A percentile compares a stretch with the other conserved stretches of the same genome.
These are phyloP conservation scores for Penicillium goetzii DNA, from an alignment of 495 filamentous ascomycete species.

Conservation along the genomic window DNA sequence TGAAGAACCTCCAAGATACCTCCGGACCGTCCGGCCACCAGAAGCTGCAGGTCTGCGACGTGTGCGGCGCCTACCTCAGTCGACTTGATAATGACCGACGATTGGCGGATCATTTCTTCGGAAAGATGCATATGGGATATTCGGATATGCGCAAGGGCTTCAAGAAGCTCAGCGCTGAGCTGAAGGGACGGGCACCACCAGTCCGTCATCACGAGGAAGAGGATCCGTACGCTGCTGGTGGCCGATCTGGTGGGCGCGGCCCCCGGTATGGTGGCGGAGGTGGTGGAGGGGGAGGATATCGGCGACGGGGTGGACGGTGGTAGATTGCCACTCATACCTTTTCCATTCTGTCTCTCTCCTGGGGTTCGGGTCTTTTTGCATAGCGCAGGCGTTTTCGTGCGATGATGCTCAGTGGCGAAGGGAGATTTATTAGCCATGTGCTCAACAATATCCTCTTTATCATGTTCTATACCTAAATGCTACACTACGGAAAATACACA, in stretches of 20 bases:
- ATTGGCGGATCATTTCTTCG: conserved; percentile 96
- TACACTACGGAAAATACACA: background rate
- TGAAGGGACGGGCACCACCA: conserved; percentile 70
- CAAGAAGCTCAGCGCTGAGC: conserved; percentile 83
- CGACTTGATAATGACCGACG: conserved; percentile 92
- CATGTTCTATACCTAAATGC: conserved; percentile 14
- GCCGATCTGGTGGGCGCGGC: conserved; percentile 59
- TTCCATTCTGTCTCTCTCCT: conserved; percentile 21
- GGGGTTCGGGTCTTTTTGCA: conserved; percentile 40
- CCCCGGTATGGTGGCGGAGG: conserved; percentile 46
- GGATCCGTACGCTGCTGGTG: conserved; percentile 50
- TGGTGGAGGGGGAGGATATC: conserved; percentile 41
- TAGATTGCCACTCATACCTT: conserved; percentile 24
- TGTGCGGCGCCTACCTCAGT: conserved; percentile 91
- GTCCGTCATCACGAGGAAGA: conserved; percentile 58
- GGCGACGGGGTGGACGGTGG: conserved; percentile 48
- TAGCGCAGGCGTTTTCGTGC: conserved; percentile 52
- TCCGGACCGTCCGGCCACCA: conserved; percentile 92
- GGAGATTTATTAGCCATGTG: conserved; percentile 22
- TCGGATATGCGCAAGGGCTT: conserved; percentile 94
- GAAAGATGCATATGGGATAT: conserved; percentile 98
- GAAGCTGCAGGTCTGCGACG: conserved; percentile 97
- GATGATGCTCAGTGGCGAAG: conserved; percentile 24
- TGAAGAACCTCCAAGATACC: conserved; percentile 90
- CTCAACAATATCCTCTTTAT: conserved; percentile 28